Percentiles rank a stretch among this genome's conserved stretches.
These are phyloP conservation scores for Phytophthora pseudosyringae DNA, from an alignment of 352 stramenopile genomes.

Conservation along the genomic window DNA sequence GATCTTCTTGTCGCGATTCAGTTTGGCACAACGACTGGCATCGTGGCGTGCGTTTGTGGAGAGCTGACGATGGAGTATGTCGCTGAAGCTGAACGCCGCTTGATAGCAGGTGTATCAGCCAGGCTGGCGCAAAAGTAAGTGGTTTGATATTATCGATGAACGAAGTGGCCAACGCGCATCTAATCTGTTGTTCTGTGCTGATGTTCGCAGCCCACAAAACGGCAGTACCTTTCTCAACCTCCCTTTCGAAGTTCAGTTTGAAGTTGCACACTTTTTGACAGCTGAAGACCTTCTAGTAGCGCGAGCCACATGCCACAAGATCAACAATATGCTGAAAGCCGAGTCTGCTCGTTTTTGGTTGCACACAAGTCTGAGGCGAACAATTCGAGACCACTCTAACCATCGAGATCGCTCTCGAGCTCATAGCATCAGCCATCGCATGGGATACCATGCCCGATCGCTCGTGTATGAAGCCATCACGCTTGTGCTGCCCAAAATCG, in stretches of 20 bases:
- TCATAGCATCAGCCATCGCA: slow-evolving; percentile 54
- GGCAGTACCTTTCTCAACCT: slow-evolving; percentile 70
- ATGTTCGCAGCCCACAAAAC: slow-evolving; percentile 56
- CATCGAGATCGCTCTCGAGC: slow-evolving; percentile 54
- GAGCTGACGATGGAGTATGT: slow-evolving; percentile 77
- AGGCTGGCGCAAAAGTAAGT: slow-evolving; percentile 56
- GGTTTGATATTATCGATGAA: background rate
- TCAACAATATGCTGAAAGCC: slow-evolving; percentile 85
- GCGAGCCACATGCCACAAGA: slow-evolving; percentile 76
- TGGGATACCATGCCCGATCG: slow-evolving; percentile 61
- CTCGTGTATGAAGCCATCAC: slow-evolving; percentile 84
- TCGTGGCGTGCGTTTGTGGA: slow-evolving; percentile 70
- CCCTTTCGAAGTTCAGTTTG: slow-evolving; percentile 84
- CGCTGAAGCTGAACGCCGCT: slow-evolving; percentile 60
- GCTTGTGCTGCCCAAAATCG: slow-evolving; percentile 78
- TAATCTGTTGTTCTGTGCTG: slow-evolving; percentile 18
- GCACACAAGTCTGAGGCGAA: slow-evolving; percentile 78
- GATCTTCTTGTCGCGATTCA: slow-evolving; percentile 80
- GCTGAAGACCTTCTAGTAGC: slow-evolving; percentile 81
- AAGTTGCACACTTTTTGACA: slow-evolving; percentile 75
- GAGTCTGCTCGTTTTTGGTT: slow-evolving; percentile 88
- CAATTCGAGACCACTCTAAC: slow-evolving; percentile 59
- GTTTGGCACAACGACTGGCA: slow-evolving; percentile 76
- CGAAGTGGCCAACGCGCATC: background rate
- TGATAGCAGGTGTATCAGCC: slow-evolving; percentile 59